phyloP scores from a whole-genome alignment of 2,329 filamentous ascomycete species.

The Phaeosphaeriaceae sp. region DNA sequence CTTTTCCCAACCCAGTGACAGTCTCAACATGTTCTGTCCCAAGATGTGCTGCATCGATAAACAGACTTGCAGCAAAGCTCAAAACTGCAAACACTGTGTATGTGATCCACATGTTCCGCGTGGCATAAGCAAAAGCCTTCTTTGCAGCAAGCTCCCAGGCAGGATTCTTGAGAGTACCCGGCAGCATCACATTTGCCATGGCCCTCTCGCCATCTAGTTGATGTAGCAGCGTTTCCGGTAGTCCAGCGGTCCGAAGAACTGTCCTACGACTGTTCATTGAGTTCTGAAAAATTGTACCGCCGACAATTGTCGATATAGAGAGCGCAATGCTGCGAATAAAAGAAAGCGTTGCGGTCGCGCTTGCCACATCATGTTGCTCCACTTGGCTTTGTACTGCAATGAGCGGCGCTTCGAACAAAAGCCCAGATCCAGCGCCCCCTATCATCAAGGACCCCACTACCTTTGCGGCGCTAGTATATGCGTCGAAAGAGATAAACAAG shows the following conservation, averaged over 20 bases:
- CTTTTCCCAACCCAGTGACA: conserved; percentile 52
- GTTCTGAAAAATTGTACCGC: conserved; percentile 60
- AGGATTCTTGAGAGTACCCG: conserved; percentile 56
- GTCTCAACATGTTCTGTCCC: conserved; percentile 54
- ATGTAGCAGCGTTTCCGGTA: conserved; percentile 57
- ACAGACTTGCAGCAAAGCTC: conserved; percentile 45
- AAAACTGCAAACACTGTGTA: conserved; percentile 51
- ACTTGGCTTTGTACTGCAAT: conserved; percentile 64
- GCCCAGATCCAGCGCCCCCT: conserved; percentile 57
- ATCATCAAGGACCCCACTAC: conserved; percentile 59
- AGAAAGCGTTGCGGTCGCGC: conserved; percentile 59
- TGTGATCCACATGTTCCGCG: conserved; percentile 58
- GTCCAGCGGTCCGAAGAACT: conserved; percentile 53
- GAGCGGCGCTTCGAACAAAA: conserved; percentile 62
- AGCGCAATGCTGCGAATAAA: conserved; percentile 56
- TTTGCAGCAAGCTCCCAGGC: conserved; percentile 53
- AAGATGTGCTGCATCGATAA: conserved; percentile 50
- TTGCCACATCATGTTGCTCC: conserved; percentile 57
- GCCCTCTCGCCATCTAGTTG: conserved; percentile 64
- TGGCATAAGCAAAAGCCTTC: conserved; percentile 51
- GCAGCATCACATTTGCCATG: conserved; percentile 64
- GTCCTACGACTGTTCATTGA: conserved; percentile 65
- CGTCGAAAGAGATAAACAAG: conserved; percentile 42
- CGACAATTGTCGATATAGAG: conserved; percentile 57
- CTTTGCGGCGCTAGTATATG: conserved; percentile 30